These are phyloP conservation scores for Metrosideros polymorpha DNA, from an alignment of 441 rosid genomes.

Conservation along the genomic window DNA sequence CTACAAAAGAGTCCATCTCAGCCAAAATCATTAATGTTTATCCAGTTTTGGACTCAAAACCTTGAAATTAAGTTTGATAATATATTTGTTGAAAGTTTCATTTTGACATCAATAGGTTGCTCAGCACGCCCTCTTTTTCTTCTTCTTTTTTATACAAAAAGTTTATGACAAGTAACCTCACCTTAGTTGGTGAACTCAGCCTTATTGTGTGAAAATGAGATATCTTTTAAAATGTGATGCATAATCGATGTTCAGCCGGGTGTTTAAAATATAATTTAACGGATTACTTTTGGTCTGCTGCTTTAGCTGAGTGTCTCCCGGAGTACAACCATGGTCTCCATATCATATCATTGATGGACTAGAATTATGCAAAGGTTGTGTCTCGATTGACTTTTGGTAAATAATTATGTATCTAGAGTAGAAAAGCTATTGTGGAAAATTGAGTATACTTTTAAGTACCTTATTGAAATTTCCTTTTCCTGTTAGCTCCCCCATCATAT, in stretches of 20 bases:
- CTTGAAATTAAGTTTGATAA: not conserved
- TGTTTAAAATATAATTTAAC: not conserved
- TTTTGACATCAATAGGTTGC: not conserved
- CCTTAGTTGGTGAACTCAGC: not conserved
- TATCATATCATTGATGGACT: not conserved
- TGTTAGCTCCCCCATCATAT: not conserved
- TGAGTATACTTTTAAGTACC: not conserved
- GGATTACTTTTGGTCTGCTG: not conserved
- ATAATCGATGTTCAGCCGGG: not conserved
- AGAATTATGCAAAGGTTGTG: not conserved
- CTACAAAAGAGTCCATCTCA: not conserved
- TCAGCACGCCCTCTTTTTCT: not conserved
- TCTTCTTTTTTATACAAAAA: not conserved
- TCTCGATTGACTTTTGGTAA: not conserved
- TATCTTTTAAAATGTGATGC: not conserved
- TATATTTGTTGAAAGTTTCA: not conserved
- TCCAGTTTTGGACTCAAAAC: not conserved
- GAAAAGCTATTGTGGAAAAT: not conserved
- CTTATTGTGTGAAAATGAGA: not conserved
- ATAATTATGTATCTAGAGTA: not conserved
- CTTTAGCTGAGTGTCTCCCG: not conserved
- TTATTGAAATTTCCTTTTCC: not conserved
- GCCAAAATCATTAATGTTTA: not conserved
- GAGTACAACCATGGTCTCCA: not conserved
- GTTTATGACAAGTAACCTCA: not conserved